A percentile compares a stretch with the other conserved stretches of the same genome.
phyloP scores from a whole-genome alignment of 2,329 filamentous ascomycete species.

The Aspergillus sojae region DNA sequence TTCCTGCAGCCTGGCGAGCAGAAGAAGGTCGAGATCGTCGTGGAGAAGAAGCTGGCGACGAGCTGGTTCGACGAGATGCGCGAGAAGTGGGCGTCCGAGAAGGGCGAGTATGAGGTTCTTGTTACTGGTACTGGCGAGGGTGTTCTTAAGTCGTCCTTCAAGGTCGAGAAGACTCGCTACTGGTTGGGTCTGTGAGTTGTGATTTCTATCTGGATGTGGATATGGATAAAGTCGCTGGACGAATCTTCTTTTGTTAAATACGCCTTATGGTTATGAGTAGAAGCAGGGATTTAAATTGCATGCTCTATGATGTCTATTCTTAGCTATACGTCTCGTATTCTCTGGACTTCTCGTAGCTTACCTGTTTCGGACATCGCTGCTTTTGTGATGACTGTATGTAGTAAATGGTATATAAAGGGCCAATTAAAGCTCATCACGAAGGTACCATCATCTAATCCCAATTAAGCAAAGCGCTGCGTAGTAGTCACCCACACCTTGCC shows the following conservation, averaged over 20 bases:
- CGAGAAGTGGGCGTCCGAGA: constrained; percentile 67
- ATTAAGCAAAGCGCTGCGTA: too few species aligned
- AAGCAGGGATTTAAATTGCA: neutral
- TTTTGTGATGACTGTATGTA: too few species aligned
- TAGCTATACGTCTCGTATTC: too few species aligned
- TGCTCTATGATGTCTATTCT: neutral
- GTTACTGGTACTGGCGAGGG: constrained; percentile 60
- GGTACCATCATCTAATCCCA: too few species aligned
- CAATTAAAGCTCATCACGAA: too few species aligned
- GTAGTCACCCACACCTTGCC: too few species aligned
- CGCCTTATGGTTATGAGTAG: neutral
- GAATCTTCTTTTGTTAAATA: neutral
- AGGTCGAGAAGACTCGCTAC: constrained; percentile 63
- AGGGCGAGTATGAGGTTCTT: constrained; percentile 65
- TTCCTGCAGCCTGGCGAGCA: constrained; percentile 62
- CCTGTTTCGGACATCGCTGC: too few species aligned
- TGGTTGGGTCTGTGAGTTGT: constrained; percentile 63
- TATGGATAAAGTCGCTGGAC: neutral
- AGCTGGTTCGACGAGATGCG: constrained; percentile 72
- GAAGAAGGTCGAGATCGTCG: constrained; percentile 58
- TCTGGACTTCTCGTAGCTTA: too few species aligned
- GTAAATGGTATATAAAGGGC: too few species aligned
- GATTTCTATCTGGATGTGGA: neutral
- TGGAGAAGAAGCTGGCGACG: constrained; percentile 65
- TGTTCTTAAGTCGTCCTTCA: constrained; percentile 57